phyloP scores from a whole-genome alignment of 495 filamentous ascomycete genomes.

The Lophiotrema nucula region DNA sequence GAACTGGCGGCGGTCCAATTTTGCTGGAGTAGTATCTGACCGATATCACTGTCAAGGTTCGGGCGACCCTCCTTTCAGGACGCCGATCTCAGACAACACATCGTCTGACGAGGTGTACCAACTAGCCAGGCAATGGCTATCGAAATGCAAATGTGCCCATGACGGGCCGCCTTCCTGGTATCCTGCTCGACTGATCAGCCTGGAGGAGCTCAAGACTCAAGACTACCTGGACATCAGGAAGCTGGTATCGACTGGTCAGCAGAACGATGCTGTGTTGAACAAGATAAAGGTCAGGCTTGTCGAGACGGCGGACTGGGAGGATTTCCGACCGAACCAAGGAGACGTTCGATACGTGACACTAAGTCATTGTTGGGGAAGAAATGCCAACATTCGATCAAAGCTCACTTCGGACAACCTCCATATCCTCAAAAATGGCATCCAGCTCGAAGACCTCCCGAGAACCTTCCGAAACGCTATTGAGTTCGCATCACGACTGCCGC shows the following conservation, averaged over 20 bases:
- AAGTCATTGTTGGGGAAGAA: conserved; percentile 18
- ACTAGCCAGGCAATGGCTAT: conserved; percentile 4
- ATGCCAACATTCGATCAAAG: no score
- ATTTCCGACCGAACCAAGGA: background rate
- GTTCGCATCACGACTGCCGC: no score
- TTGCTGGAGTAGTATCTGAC: no score
- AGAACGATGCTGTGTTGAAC: background rate
- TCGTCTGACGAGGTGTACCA: conserved; percentile 6
- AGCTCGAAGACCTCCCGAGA: no score
- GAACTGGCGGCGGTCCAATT: no score
- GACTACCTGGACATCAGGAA: background rate
- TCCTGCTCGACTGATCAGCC: background rate
- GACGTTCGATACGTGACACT: conserved; percentile 10
- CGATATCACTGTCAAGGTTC: no score
- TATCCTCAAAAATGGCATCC: no score
- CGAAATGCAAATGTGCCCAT: conserved; percentile 7
- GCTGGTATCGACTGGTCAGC: background rate
- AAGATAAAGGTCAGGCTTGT: background rate
- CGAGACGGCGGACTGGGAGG: background rate
- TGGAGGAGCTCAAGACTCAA: background rate
- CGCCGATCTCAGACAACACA: background rate
- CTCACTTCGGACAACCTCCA: no score
- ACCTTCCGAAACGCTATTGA: no score
- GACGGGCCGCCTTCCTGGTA: background rate
- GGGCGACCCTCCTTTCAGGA: background rate